These are phyloP conservation scores for Syzygium jambos DNA, from an alignment of 345 rosid genomes.

Conservation along the genomic window DNA sequence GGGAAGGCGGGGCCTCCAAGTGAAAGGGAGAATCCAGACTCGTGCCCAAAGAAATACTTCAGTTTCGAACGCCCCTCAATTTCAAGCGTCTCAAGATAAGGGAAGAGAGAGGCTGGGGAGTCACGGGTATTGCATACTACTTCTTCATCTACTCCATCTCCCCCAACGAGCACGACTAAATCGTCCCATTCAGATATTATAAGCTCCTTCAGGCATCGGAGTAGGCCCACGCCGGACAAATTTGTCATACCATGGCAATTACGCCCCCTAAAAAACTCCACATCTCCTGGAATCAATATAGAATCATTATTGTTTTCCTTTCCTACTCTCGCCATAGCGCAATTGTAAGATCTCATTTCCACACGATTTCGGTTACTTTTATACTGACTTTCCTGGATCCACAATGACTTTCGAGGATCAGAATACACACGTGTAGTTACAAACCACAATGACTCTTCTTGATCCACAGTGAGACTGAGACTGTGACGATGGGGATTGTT, in stretches of 20 bases:
- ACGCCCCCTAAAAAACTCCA: accelerated
- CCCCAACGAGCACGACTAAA: background rate
- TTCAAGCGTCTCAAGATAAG: background rate
- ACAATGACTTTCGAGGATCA: background rate
- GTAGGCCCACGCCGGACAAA: background rate
- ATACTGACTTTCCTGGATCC: no score
- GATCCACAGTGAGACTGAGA: background rate
- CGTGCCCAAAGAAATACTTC: background rate
- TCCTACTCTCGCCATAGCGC: background rate
- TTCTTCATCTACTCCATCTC: background rate
- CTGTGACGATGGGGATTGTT: no score
- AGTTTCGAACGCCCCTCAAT: background rate
- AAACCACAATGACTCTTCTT: background rate
- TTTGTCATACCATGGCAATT: background rate
- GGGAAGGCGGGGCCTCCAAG: background rate
- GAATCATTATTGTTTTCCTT: background rate
- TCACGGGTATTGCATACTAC: background rate
- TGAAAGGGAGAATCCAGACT: background rate
- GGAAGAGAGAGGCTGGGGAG: background rate
- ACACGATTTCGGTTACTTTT: accelerated
- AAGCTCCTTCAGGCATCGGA: background rate
- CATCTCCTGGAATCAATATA: background rate
- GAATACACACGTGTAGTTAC: background rate
- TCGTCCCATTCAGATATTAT: accelerated
- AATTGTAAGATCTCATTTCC: background rate